phyloP scores from a whole-genome alignment of 1,284 basidiomycete species.

The Fistulinella cinereoalba region DNA sequence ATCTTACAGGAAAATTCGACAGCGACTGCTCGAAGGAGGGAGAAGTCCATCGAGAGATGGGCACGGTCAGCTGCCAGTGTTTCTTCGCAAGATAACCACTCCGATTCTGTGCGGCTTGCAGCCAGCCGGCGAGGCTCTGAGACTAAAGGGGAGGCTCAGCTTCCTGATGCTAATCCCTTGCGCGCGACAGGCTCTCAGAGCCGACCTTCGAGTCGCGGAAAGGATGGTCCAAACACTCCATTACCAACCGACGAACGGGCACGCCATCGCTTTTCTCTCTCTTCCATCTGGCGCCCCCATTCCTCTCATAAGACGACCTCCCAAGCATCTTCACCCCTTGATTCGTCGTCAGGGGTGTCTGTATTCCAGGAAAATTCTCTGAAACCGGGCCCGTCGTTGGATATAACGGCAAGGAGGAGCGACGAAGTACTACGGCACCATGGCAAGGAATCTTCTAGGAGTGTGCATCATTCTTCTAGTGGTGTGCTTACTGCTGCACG shows the following conservation, averaged over 20 bases:
- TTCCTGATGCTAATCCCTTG: slow-evolving; percentile 11
- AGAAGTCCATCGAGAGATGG: slow-evolving; percentile 37
- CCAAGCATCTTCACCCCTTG: slow-evolving; percentile 29
- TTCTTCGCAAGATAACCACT: slow-evolving; percentile 18
- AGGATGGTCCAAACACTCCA: slow-evolving; percentile 16
- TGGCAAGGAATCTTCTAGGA: slow-evolving; percentile 20
- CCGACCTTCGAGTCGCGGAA: slow-evolving; percentile 28
- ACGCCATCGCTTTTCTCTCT: slow-evolving; percentile 30
- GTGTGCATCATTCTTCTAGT: slow-evolving; percentile 30
- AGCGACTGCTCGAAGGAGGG: slow-evolving; percentile 25
- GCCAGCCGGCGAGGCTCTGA: slow-evolving; percentile 17
- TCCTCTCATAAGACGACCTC: slow-evolving; percentile 22
- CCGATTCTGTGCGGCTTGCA: slow-evolving; percentile 9
- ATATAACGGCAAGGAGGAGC: slow-evolving; percentile 32
- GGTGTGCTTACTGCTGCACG: slow-evolving; percentile 41
- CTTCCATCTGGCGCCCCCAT: slow-evolving; percentile 26
- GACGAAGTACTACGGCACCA: slow-evolving; percentile 34
- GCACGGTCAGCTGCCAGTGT: slow-evolving; percentile 26
- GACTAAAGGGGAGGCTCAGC: no score
- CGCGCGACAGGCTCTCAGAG: slow-evolving; percentile 18
- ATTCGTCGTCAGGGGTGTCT: slow-evolving; percentile 30
- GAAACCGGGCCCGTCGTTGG: slow-evolving; percentile 18
- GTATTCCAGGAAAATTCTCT: slow-evolving; percentile 19
- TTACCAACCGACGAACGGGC: slow-evolving; percentile 21
- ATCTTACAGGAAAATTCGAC: slow-evolving; percentile 21